Conservation (phyloP, 306 rosid species). For the Hippophae tibetana region DNA sequence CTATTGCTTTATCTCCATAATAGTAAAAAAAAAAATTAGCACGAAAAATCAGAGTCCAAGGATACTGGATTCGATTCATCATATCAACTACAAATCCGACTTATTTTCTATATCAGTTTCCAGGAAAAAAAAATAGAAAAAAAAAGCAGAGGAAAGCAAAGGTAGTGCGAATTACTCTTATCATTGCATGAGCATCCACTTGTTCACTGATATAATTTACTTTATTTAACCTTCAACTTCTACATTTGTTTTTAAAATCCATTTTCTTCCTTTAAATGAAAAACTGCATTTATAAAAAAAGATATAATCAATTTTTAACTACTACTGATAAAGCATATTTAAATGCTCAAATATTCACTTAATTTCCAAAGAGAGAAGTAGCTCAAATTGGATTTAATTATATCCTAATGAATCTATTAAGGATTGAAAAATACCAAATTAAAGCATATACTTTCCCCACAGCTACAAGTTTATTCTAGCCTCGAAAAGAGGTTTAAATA, state of each 20-base stretch:
- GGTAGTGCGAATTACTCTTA: neutral
- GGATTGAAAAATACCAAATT: neutral
- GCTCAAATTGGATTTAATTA: neutral
- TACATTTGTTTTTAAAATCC: slow-evolving; percentile 32
- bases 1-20: too few species aligned
- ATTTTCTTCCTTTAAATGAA: slow-evolving; percentile 17
- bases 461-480: neutral
- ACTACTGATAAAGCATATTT: slow-evolving; percentile 2
- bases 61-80: slow-evolving; percentile 16
- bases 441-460: neutral
- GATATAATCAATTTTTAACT: neutral
- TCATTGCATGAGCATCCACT: neutral
- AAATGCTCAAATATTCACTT: slow-evolving; percentile 8
- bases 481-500: neutral
- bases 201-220: slow-evolving; percentile 4
- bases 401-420: neutral
- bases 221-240: slow-evolving; percentile 30
- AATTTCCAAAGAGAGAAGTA: slow-evolving; percentile 6
- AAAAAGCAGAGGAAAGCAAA: neutral
- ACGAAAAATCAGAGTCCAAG: neutral
- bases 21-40: neutral
- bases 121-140: neutral
- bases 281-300: neutral
- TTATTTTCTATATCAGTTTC: neutral
- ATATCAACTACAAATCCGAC: slow-evolving; percentile 5